Conservation (phyloP, 148 eudicot species). For the Chenopodium suecicum region DNA sequence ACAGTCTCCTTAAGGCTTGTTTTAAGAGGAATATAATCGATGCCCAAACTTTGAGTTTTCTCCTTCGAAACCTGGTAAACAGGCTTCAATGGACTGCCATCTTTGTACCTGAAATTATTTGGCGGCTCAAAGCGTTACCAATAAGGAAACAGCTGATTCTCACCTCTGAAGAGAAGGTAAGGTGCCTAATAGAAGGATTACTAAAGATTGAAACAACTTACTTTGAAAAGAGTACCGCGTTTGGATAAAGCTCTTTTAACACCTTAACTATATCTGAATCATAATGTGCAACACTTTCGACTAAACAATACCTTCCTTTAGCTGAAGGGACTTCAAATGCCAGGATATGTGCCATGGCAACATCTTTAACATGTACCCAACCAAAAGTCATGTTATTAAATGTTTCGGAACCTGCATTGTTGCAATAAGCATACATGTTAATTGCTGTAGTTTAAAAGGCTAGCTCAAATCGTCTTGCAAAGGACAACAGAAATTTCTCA, state of each 20-base stretch:
- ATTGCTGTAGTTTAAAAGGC: neutral
- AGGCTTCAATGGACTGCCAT: conserved; percentile 50
- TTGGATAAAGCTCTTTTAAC: conserved; percentile 51
- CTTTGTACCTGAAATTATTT: conserved; percentile 47
- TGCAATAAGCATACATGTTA: neutral
- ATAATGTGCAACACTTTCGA: conserved; percentile 40
- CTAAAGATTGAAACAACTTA: conserved; percentile 26
- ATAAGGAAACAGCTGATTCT: neutral
- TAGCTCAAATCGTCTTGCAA: neutral
- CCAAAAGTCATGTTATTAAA: conserved; percentile 19
- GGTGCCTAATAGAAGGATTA: neutral
- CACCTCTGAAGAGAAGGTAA: neutral
- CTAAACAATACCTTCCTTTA: conserved; percentile 46
- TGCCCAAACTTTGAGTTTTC: conserved; percentile 43
- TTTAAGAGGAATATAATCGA: conserved; percentile 51
- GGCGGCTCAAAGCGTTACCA: neutral
- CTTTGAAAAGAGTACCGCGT: conserved; percentile 50
- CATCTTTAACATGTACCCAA: conserved; percentile 58
- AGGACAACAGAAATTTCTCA: too few species aligned
- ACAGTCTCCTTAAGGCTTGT: conserved; percentile 63
- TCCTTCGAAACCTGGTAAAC: conserved; percentile 48
- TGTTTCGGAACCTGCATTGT: conserved; percentile 25
- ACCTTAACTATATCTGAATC: conserved; percentile 42
- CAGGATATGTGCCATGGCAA: conserved; percentile 50
- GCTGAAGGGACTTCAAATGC: conserved; percentile 56